Conservation (phyloP, 164 flowering plant genomes). For the Magnolia kwangsiensis region DNA sequence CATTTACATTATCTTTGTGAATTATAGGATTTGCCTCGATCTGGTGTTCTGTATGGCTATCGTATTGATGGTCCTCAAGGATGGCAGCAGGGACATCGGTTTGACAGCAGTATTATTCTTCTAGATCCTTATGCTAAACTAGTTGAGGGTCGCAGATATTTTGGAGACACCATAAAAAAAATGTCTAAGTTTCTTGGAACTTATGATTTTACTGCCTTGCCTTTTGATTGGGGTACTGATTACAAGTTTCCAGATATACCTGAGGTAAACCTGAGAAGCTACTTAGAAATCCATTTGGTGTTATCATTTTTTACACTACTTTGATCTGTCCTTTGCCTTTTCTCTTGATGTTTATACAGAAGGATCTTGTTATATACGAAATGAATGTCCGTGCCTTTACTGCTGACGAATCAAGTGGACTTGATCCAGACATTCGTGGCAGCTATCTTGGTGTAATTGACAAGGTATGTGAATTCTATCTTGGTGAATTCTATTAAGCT, state of each 20-base stretch:
- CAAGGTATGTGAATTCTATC: slow-evolving; percentile 46
- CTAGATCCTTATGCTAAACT: slow-evolving; percentile 94
- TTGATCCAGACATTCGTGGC: slow-evolving; percentile 65
- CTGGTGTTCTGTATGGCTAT: slow-evolving; percentile 80
- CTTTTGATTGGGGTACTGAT: slow-evolving; percentile 86
- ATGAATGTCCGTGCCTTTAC: slow-evolving; percentile 98
- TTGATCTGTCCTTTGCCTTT: neutral
- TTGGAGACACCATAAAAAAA: slow-evolving; percentile 65
- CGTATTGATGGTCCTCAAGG: slow-evolving; percentile 80
- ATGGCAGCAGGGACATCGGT: slow-evolving; percentile 89
- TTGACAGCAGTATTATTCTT: slow-evolving; percentile 63
- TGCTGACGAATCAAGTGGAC: slow-evolving; percentile 77
- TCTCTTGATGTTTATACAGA: slow-evolving; percentile 45
- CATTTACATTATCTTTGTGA: neutral
- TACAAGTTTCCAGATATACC: slow-evolving; percentile 79
- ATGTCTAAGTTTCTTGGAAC: slow-evolving; percentile 68
- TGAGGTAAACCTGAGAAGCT: slow-evolving; percentile 50
- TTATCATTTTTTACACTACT: slow-evolving; percentile 6
- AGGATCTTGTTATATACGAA: slow-evolving; percentile 93
- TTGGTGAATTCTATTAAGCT: no score
- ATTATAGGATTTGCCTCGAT: slow-evolving; percentile 66
- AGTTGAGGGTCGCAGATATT: slow-evolving; percentile 71
- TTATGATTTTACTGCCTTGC: slow-evolving; percentile 68
- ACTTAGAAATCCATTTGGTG: neutral
- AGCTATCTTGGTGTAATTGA: slow-evolving; percentile 92